Conservation (phyloP, 257 asterid species). For the Cordia subcordata region DNA sequence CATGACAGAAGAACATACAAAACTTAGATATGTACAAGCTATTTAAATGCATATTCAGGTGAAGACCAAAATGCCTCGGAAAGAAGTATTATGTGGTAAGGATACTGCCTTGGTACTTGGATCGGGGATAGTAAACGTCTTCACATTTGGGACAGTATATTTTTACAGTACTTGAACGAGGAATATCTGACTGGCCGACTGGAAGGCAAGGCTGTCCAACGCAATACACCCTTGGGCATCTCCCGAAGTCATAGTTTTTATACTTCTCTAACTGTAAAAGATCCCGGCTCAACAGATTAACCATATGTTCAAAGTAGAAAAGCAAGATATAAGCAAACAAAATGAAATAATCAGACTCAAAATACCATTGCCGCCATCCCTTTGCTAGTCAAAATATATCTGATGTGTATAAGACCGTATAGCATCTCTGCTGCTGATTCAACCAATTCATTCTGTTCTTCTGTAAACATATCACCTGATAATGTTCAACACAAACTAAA, state of each 20-base stretch:
- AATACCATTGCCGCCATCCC: conserved; percentile 98
- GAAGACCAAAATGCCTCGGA: conserved; percentile 9
- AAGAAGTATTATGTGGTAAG: conserved; percentile 30
- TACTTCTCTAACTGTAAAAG: conserved; percentile 79
- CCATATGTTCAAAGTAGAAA: conserved; percentile 7
- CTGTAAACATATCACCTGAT: conserved; percentile 84
- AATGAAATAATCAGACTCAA: conserved; percentile 14
- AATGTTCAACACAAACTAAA: conserved; percentile 18
- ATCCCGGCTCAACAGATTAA: conserved; percentile 14
- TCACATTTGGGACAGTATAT: conserved; percentile 95
- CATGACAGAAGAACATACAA: not conserved
- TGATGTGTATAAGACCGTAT: conserved; percentile 86
- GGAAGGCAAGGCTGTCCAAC: conserved; percentile 98
- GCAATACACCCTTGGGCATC: conserved; percentile 96
- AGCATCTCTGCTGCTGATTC: conserved; percentile 99
- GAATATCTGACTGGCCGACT: conserved; percentile 93
- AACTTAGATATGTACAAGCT: conserved; percentile 6
- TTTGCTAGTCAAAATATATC: conserved; percentile 89
- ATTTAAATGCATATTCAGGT: conserved; percentile 11
- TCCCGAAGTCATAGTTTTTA: conserved; percentile 89
- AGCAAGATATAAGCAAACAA: conserved; percentile 4
- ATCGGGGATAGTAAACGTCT: conserved; percentile 90
- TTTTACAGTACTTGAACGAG: conserved; percentile 86
- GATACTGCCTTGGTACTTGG: conserved; percentile 99
- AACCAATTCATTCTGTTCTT: conserved; percentile 92